Percentiles rank a stretch among this genome's conserved stretches.
phyloP scores from a whole-genome alignment of 2,329 filamentous ascomycete genomes.

The Westerdykella ornata region DNA sequence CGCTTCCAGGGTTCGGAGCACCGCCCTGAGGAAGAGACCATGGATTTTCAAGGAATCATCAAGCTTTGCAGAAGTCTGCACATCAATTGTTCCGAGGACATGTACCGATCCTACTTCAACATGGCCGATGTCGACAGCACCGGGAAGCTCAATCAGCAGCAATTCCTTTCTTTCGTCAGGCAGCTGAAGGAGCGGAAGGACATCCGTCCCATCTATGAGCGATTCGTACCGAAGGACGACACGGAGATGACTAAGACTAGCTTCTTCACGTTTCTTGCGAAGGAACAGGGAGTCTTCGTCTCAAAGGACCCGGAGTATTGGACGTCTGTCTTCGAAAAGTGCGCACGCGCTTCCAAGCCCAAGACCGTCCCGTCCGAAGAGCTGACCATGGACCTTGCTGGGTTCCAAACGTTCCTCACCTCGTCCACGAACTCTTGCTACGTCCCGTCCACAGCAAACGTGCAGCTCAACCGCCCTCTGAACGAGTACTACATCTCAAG shows the following conservation, averaged over 20 bases:
- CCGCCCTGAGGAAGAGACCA: conserved; percentile 56
- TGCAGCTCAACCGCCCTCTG: conserved; percentile 70
- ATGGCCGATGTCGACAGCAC: conserved; percentile 60
- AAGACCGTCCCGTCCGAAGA: conserved; percentile 39
- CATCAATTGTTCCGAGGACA: conserved; percentile 76
- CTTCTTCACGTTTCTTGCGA: conserved; percentile 68
- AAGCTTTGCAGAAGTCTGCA: conserved; percentile 82
- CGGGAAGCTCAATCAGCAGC: conserved; percentile 64
- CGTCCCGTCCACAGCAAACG: conserved; percentile 53
- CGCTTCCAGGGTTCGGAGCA: conserved; percentile 52
- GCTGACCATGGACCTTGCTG: conserved; percentile 66
- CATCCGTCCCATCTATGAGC: conserved; percentile 65
- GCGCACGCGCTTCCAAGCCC: conserved; percentile 42
- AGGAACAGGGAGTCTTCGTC: conserved; percentile 70
- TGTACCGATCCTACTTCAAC: conserved; percentile 67
- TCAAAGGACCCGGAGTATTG: conserved; percentile 59
- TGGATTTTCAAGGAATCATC: conserved; percentile 73
- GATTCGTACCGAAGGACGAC: conserved; percentile 50
- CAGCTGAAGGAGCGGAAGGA: conserved; percentile 80
- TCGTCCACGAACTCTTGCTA: conserved; percentile 58
- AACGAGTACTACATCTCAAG: conserved; percentile 98
- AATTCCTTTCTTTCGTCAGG: conserved; percentile 79
- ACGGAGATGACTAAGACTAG: conserved; percentile 61
- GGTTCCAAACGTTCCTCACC: conserved; percentile 56
- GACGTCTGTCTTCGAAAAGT: conserved; percentile 65